Percentiles rank a stretch among this genome's conserved stretches.
Conservation (phyloP, 441 rosid genomes). For the Croton setiger region DNA sequence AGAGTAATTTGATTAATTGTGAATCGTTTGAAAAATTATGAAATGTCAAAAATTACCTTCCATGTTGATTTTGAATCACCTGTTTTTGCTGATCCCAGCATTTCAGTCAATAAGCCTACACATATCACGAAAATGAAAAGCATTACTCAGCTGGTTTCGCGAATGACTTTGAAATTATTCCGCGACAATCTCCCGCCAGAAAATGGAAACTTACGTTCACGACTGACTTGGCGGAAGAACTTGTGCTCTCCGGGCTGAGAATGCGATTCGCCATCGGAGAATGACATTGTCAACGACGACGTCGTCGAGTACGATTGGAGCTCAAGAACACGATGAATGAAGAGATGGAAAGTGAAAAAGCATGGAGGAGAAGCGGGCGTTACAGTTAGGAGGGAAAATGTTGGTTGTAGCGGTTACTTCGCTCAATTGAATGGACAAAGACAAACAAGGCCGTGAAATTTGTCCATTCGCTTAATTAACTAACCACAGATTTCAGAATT, state of each 20-base stretch:
- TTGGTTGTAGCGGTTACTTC: constrained; percentile 25
- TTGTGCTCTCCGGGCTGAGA: constrained; percentile 54
- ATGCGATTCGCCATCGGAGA: constrained; percentile 68
- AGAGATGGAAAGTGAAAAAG: constrained; percentile 23
- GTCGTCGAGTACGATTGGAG: neutral
- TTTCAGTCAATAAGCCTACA: constrained; percentile 70
- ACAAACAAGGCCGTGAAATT: neutral
- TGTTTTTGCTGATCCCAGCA: constrained; percentile 77
- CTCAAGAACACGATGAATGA: neutral
- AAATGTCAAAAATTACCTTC: constrained; percentile 80
- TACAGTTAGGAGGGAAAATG: constrained; percentile 24
- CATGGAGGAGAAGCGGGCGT: constrained; percentile 29
- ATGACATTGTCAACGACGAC: constrained; percentile 37
- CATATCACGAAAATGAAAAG: neutral
- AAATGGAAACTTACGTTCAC: constrained; percentile 54
- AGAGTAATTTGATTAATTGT: too few relatives aligned
- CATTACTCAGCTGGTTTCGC: neutral
- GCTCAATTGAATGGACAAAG: constrained; percentile 20
- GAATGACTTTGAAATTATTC: neutral
- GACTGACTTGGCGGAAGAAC: constrained; percentile 74
- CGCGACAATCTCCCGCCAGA: constrained; percentile 10
- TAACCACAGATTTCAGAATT: too few relatives aligned
- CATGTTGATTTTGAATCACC: constrained; percentile 69
- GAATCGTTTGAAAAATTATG: too few relatives aligned
- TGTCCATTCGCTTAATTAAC: too few relatives aligned